These are phyloP conservation scores for Apiospora saccharicola DNA, from an alignment of 2,329 filamentous ascomycete species.

Conservation along the genomic window DNA sequence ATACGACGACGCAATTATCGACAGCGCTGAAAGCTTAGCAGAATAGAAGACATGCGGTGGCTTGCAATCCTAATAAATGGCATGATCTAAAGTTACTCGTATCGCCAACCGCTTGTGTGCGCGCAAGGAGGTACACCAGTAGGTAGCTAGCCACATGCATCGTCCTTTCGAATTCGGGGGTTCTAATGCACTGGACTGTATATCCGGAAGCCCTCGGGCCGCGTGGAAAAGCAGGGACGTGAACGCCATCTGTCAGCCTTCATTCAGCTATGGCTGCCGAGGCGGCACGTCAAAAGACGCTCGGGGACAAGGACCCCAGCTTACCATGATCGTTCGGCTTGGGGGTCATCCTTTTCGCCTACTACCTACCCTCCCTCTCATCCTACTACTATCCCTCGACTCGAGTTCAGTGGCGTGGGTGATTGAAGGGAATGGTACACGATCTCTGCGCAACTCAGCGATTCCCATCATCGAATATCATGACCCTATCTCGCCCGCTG, in stretches of 20 bases:
- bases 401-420: neutral
- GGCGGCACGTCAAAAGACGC: neutral
- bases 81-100: neutral
- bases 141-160: neutral
- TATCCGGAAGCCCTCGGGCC: neutral
- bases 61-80: neutral
- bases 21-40: neutral
- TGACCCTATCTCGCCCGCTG: neutral
- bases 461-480: no score
- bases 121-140: no score
- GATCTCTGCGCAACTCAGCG: neutral
- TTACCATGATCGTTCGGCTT: neutral
- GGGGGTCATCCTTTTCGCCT: neutral
- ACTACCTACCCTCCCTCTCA: neutral
- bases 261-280: conserved; percentile 13
- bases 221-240: neutral
- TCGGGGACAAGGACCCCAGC: neutral
- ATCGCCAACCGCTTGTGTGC: neutral
- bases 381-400: neutral
- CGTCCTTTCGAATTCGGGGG: neutral
- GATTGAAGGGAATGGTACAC: neutral
- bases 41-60: neutral
- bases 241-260: neutral
- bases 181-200: neutral
- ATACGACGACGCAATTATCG: neutral